Base-by-base conservation (phyloP, 805 yeast species). In the Kuraishia borneana region DNA sequence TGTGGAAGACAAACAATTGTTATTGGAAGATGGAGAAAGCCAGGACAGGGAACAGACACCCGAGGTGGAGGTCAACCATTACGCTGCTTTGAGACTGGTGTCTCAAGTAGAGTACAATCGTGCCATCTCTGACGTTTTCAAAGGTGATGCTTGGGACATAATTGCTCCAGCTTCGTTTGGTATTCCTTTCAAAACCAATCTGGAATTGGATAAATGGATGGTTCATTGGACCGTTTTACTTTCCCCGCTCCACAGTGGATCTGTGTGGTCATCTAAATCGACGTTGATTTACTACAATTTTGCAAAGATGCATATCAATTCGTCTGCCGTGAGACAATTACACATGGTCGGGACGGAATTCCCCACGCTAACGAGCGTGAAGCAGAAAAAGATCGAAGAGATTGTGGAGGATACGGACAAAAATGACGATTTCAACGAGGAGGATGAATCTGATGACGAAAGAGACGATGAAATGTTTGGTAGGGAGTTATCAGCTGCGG, bases 151-250 rank as follows among this genome's bases (percentile, higher is more conserved):
- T 0, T 73, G 82, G 81, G 76, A 69, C 36, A 48, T 74, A 16
- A 51, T 78, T 26, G 59, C 71, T 0, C 84, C 84, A 0, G 58
- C 74, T 2, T 58, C 71, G 1, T 70, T 77, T 48, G 87, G 87
- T 0, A 62, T 78, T 7, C 84, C 84, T 0, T 77, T 81, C 47
- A 71, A 69, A 42, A 67, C 76, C 5, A 78, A 78, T 46, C 52
- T 78, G 37, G 83, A 76, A 38, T 53, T 78, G 25, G 87, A 78
- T 46, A 75, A 70, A 51, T 78, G 87, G 87, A 78, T 78, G 83
- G 83, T 78, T 4, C 76, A 78, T 16, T 78, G 87, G 87, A 75
- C 87, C 0, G 82, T 79, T 8, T 51, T 77, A 27, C 54, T 78
- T 16, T 70, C 81, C 3, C 81, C 83, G 1, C 64, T 72, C 32